phyloP scores from a whole-genome alignment of 1,284 basidiomycete genomes.

The Meripilus lineatus region DNA sequence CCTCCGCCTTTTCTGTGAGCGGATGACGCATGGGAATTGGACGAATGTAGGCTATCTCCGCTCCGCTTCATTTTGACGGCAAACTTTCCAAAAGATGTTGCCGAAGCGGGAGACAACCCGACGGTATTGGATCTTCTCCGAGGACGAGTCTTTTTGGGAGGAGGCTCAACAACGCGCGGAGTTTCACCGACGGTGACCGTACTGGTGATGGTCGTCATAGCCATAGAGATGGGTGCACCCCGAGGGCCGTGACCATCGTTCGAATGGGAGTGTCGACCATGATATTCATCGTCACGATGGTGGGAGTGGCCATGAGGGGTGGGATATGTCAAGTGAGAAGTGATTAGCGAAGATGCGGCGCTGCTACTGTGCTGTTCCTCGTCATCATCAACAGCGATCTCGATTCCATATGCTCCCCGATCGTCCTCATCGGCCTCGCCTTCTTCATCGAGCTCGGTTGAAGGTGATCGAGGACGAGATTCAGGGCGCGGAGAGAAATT shows the following conservation, averaged over 20 bases:
- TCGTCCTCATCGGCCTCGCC: slow-evolving; percentile 2
- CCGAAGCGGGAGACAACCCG: no score
- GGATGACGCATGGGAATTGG: no score
- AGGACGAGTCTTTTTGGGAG: no score
- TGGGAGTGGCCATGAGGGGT: slow-evolving; percentile 4
- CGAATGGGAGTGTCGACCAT: no score
- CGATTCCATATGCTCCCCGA: slow-evolving; percentile 1
- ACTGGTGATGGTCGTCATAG: slow-evolving; percentile 23
- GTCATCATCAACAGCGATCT: slow-evolving; percentile 7
- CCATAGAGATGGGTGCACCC: slow-evolving; percentile 17
- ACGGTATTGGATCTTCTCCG: no score
- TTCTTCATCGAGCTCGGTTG: slow-evolving; percentile 13
- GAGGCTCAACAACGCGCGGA: slow-evolving; percentile 13
- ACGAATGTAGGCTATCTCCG: no score
- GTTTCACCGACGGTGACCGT: slow-evolving; percentile 30
- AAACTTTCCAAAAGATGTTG: no score
- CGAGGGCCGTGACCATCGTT: slow-evolving; percentile 14
- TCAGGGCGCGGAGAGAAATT: slow-evolving; percentile 8
- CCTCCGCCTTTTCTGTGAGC: slow-evolving; percentile 8
- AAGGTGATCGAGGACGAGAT: slow-evolving; percentile 16
- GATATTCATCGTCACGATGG: no score
- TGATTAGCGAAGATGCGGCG: slow-evolving; percentile 5
- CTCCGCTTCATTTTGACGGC: no score
- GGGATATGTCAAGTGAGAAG: background rate
- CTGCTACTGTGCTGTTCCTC: background rate